Conservation (phyloP, 495 filamentous ascomycete species). For the Massariosphaeria phaeospora region DNA sequence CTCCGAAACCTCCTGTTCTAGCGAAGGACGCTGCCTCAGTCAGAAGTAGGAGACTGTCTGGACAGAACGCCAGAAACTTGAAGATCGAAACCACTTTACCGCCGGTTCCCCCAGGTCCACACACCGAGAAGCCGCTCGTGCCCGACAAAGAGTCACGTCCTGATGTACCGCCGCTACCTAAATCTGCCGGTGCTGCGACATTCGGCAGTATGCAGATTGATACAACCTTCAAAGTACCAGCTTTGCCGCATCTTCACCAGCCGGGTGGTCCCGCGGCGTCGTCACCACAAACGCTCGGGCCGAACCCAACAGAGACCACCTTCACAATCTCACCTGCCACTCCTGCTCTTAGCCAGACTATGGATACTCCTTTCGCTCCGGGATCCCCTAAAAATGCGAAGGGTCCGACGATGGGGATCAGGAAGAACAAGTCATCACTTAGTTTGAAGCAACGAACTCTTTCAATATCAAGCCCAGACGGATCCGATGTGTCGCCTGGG, state of each 20-base stretch:
- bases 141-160: constrained; percentile 45
- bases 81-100: constrained; percentile 77
- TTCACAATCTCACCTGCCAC: constrained; percentile 34
- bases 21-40: constrained; percentile 53
- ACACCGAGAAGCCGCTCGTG: constrained; percentile 41
- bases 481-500: constrained; percentile 60
- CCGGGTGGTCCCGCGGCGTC: constrained; percentile 17
- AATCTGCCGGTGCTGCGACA: constrained; percentile 27
- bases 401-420: constrained; percentile 46
- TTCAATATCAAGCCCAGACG: constrained; percentile 69
- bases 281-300: constrained; percentile 23
- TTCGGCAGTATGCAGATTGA: constrained; percentile 20
- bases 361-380: constrained; percentile 23
- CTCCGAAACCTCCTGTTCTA: constrained; percentile 34
- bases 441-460: constrained; percentile 69
- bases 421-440: constrained; percentile 76
- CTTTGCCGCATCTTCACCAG: constrained; percentile 19
- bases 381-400: constrained; percentile 31
- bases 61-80: constrained; percentile 69
- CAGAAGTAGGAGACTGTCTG: constrained; percentile 74
- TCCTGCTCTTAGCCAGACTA: constrained; percentile 26
- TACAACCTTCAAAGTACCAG: constrained; percentile 31
- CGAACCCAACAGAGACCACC: constrained; percentile 32
- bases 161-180: constrained; percentile 37
- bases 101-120: constrained; percentile 38